Evolutionary conservation across 106 monocot species (phyloP), one percentile per base, ranked within the genome.

Genomic region (Dendrobium huoshanense): DNA sequence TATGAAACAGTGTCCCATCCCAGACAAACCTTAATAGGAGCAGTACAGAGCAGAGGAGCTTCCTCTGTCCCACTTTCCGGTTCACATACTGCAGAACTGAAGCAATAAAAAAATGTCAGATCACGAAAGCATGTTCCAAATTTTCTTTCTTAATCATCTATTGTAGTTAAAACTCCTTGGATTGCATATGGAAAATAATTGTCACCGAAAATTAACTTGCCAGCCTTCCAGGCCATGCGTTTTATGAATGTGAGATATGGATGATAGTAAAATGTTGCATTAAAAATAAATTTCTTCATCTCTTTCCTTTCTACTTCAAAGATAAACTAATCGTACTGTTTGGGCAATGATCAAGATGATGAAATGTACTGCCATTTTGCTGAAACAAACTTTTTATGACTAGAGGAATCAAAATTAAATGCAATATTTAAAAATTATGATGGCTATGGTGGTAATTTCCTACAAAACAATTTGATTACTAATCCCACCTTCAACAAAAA

Each of bases 11-110:
- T 51, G 13, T 0, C 22, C 43, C 37, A 22, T 72, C 40, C 40
- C 27, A 44, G 31, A 82, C 80, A 51, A 61, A 98, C 97, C 90
- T 98, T 98, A 74, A 98, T 91, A 48, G 97, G 97, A 29, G 97
- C 81, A 75, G 93, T 94, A 74, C 97, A 98, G 33, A 98, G 79
- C 9, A 85, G 67, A 77, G 97, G 97, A 43, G 88, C 56, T 43
- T 58, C 68, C n/a, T 87, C 88, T 77, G 78, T 87, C 41, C 73
- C 43, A 86, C 80, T 91, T 81, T 94, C 91, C 15, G 77, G 73
- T 47, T 55, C 44, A 81, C 97, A 98, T 48, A 87, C 77, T 5
- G 97, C 86, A 49, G 84, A 51, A 41, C 97, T 98, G 89, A 78
- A 31, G 77, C 24, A 73, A 13, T 10, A 42, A n/a, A 73, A 48